Conservation (phyloP, 1,139 yeast species). For the Zygosaccharomyces pseudobailii region DNA sequence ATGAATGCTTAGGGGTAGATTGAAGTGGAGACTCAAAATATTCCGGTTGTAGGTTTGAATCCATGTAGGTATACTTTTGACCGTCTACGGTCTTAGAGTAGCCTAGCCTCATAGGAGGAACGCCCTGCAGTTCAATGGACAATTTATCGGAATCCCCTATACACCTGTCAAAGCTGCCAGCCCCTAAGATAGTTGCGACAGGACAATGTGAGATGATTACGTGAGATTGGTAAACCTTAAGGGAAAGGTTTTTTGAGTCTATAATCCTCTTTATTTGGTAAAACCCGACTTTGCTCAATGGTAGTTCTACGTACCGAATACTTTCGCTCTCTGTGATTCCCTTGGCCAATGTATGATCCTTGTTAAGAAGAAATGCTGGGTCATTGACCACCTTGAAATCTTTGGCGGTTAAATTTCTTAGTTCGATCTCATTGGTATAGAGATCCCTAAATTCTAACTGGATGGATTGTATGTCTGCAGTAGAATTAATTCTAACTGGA, state of each 20-base stretch:
- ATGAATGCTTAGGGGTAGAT: constrained; percentile 20
- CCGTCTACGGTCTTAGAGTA: constrained; percentile 57
- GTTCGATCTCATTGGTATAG: constrained; percentile 44
- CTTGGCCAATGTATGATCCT: constrained; percentile 23
- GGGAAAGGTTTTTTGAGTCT: constrained; percentile 59
- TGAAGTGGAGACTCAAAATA: constrained; percentile 37
- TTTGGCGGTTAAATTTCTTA: constrained; percentile 52
- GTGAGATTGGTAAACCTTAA: constrained; percentile 61
- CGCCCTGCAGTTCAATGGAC: constrained; percentile 60
- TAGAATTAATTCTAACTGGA: constrained; percentile 79
- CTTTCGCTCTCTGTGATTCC: constrained; percentile 29
- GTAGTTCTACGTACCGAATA: constrained; percentile 47
- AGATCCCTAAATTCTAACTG: constrained; percentile 63
- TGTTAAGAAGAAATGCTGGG: constrained; percentile 37
- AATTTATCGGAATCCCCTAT: constrained; percentile 54
- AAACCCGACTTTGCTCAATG: constrained; percentile 64
- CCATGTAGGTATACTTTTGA: constrained; percentile 39
- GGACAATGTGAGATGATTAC: constrained; percentile 78
- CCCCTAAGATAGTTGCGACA: constrained; percentile 43
- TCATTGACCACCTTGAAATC: constrained; percentile 47
- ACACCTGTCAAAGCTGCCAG: constrained; percentile 49
- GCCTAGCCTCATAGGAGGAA: constrained; percentile 65
- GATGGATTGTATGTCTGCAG: constrained; percentile 63
- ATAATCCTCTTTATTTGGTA: constrained; percentile 63
- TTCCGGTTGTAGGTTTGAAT: constrained; percentile 48